phyloP scores from a whole-genome alignment of 306 rosid species.

The Hippophae gyantsensis region DNA sequence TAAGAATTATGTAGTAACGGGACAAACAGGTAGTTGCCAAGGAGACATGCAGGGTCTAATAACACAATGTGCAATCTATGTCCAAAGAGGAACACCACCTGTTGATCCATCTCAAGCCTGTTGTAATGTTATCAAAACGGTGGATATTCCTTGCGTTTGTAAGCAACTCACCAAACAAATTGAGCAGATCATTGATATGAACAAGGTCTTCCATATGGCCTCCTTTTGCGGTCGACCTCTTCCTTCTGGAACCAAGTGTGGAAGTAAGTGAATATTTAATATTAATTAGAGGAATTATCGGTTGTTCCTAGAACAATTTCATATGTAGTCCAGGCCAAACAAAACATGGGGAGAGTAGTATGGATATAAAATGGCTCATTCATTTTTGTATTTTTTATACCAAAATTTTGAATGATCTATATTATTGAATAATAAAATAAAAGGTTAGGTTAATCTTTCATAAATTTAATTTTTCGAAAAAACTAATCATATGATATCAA shows the following conservation, averaged over 20 bases:
- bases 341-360: no score
- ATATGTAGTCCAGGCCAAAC: no score
- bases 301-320: not conserved
- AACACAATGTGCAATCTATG: not conserved
- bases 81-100: not conserved
- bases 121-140: not conserved
- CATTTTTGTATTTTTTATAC: no score
- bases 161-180: not conserved
- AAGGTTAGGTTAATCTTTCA: no score
- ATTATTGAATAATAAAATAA: no score
- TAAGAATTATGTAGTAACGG: not conserved
- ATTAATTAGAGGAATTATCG: not conserved
- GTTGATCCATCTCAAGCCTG: not conserved
- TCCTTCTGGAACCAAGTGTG: slow-evolving; percentile 25
- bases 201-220: slow-evolving; percentile 23
- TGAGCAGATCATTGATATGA: slow-evolving; percentile 7
- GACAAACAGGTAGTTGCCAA: not conserved
- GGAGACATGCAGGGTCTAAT: not conserved
- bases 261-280: slow-evolving; percentile 20
- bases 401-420: no score
- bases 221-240: slow-evolving; percentile 27
- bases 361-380: no score
- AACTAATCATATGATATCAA: no score
- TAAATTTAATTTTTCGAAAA: no score
- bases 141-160: not conserved